Conservation (phyloP, 208 protist species). For the Wallacemonas sp. region DNA sequence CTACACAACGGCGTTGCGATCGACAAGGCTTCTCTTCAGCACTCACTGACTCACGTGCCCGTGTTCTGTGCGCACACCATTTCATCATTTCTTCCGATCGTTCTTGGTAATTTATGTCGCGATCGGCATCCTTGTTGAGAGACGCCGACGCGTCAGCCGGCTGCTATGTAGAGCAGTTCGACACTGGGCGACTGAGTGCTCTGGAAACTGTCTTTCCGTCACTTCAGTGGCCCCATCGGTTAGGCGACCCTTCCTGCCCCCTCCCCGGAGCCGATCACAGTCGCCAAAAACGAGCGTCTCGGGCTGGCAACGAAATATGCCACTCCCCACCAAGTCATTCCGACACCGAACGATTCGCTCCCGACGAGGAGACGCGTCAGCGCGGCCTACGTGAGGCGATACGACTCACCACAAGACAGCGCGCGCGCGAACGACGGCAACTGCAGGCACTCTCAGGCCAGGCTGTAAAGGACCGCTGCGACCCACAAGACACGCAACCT, state of each 20-base stretch:
- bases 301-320: no score
- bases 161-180: slow-evolving; percentile 2
- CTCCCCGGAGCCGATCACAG: no score
- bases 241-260: no score
- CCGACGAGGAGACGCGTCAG: background rate
- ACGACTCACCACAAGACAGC: slow-evolving; percentile 4
- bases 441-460: slow-evolving; percentile 25
- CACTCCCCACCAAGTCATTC: background rate
- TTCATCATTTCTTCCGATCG: no score
- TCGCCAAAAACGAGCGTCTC: no score
- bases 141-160: background rate
- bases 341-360: background rate
- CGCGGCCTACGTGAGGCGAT: slow-evolving; percentile 20
- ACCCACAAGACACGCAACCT: background rate
- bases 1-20: no score
- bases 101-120: no score
- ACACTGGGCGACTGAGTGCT: background rate
- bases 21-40: no score
- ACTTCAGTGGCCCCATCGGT: no score
- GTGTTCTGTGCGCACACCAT: no score
- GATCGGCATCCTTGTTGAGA: no score
- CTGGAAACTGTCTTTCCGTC: background rate
- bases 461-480: background rate
- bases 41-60: no score
- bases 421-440: background rate